Base-by-base conservation (phyloP, 306 rosid genomes). In the Cucumis cinereus region DNA sequence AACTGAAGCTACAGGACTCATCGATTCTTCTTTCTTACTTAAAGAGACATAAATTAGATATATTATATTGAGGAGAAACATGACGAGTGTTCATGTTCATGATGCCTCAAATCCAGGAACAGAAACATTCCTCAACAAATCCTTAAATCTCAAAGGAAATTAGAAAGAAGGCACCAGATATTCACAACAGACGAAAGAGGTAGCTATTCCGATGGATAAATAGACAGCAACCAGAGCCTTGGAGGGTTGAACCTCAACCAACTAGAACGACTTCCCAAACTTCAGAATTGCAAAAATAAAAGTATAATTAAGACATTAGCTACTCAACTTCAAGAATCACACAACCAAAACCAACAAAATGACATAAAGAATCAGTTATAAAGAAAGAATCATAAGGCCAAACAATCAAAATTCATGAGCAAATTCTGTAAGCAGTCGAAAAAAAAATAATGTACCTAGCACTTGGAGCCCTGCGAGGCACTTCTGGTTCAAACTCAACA, bases 381-480 rank as follows among this genome's bases (percentile, higher is more conserved):
- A 16, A 50, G 76, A 19, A 33, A 55, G 35, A 56, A 56, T 1
- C 19, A 41, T 2, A 49, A 58, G 54, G 17, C 55, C 55, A n/a
- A 14, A 60, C 41, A 67, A 43, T 15, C 36, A 20, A 70, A 22
- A 8, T 6, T 70, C 53, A 68, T 12, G 23, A 8, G 30, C 61
- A 58, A 30, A 61, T 19, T 58, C 30, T 13, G 36, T 12, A 58
- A 24, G 64, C 74, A 41, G 38, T 45, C n/a, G n/a, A 5, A 9
- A 7, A 23, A 40, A 77, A 9, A 7, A 19, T 23, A 77, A 60
- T 28, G 73, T 78, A 90, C 98, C 98, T 94, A 26, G 98, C 98
- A 81, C 98, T 94, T n/a, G 98, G 98, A 82, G 96, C 89, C 75
- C 91, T 89, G 75, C 90, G 79, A 67, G 97, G 91, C 3, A 90